phyloP scores from a whole-genome alignment of 495 filamentous ascomycete genomes.

The Neurospora hispaniola region DNA sequence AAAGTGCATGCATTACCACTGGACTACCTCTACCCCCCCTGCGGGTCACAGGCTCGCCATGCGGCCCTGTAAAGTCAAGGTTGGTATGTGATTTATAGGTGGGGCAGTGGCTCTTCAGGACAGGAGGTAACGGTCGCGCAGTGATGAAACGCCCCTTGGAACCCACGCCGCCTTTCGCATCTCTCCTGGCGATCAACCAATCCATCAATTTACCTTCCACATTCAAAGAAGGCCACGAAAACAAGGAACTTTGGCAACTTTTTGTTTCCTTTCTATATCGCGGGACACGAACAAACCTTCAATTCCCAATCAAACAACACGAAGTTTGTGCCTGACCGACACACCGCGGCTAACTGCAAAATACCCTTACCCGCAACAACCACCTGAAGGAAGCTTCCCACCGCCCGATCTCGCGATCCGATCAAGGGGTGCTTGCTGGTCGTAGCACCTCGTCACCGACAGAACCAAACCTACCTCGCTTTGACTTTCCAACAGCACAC shows the following conservation, averaged over 20 bases:
- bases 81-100: neutral
- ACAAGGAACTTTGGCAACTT: neutral
- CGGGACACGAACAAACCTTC: neutral
- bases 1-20: neutral
- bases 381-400: neutral
- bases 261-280: neutral
- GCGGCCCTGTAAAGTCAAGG: neutral
- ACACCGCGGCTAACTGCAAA: neutral
- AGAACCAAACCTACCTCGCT: neutral
- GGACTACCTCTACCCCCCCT: too few relatives aligned
- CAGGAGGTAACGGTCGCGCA: neutral
- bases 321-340: neutral
- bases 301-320: neutral
- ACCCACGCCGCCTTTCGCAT: constrained; percentile 1
- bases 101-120: neutral
- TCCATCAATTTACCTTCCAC: neutral
- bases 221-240: neutral
- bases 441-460: neutral
- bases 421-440: neutral
- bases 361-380: neutral
- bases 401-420: neutral
- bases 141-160: neutral
- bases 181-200: neutral
- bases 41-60: neutral
- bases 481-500: neutral